Base-by-base conservation (phyloP, 345 rosid species). In the Syzygium jambos region DNA sequence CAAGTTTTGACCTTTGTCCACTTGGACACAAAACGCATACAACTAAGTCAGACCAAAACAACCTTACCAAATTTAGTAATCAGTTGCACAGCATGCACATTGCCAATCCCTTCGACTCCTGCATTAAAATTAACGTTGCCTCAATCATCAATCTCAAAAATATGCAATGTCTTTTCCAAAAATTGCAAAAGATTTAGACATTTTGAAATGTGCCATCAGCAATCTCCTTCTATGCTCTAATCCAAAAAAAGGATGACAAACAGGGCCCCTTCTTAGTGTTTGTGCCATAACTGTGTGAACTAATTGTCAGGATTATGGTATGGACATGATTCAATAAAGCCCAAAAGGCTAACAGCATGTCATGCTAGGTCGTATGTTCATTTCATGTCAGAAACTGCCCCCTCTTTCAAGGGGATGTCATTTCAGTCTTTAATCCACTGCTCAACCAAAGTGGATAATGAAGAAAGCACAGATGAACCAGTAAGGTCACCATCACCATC, bases 21-120 rank as follows among this genome's bases (percentile, higher is more conserved):
- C 30, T 61, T 61, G 73, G 34, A 61, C 53, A 52, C 34, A 84
- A 84, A 29, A 68, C 38, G 27, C 13, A 84, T 41, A 52, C 85
- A 30, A 85, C 55, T 56, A 88, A 43, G 84, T 73, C 82, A 73
- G 82, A 73, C 82, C 82, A 38, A 38, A 73, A 73, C 85, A 86
- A 54, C 87, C 93, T 86, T 94, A 96, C 99, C 99, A 90, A 95
- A 97, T 92, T 91, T 93, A 88, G 91, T 88, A 86, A 97, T 94
- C 87, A 97, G 90, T 87, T 95, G 92, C 91, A 95, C 91, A 29
- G 98, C 99, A 91, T 91, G 91, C 85, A 95, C 97, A 82, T 89
- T 90, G 85, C 99, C 99, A 57, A 97, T 95, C 85, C 99, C 99
- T 56, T 93, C 94, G 87, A 96, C 97, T 90, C 99, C 99, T 95